A percentile compares a stretch with the other conserved stretches of the same genome.
Conservation (phyloP, 352 stramenopile species). For the Phytopythium boreale region DNA sequence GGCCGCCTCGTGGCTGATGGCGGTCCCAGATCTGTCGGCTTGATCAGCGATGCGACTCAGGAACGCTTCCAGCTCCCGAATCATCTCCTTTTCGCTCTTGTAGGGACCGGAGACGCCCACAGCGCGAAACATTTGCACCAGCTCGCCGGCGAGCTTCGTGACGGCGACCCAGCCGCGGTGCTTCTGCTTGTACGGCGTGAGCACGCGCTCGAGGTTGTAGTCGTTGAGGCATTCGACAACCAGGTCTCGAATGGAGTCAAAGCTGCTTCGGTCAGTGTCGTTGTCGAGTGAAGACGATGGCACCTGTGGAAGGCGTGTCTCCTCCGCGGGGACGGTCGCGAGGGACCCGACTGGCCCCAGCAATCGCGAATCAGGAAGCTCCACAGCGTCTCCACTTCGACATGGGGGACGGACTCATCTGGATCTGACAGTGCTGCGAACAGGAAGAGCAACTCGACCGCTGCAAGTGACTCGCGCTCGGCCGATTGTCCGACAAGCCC, state of each 20-base stretch:
- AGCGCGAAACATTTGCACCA: slow-evolving; percentile 23
- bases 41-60: neutral
- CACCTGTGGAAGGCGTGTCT: neutral
- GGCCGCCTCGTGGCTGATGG: neutral
- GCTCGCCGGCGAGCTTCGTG: slow-evolving; percentile 8
- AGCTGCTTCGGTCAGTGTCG: neutral
- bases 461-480: slow-evolving; percentile 11
- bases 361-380: slow-evolving; percentile 22
- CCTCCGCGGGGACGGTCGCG: neutral
- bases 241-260: slow-evolving; percentile 10
- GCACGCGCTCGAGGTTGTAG: slow-evolving; percentile 27
- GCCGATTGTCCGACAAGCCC: slow-evolving; percentile 9
- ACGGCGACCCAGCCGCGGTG: slow-evolving; percentile 13
- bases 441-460: slow-evolving; percentile 37
- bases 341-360: slow-evolving; percentile 7
- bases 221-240: slow-evolving; percentile 13
- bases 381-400: slow-evolving; percentile 25
- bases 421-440: slow-evolving; percentile 15
- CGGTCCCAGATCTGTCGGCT: neutral
- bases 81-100: slow-evolving; percentile 1
- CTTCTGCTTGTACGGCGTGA: slow-evolving; percentile 9
- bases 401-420: neutral
- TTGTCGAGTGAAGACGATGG: neutral
- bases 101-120: neutral
- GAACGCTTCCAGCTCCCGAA: neutral